Evolutionary conservation across 257 asterid species (phyloP), one percentile per base, ranked within the genome.

Genomic region (Apocynum venetum): DNA sequence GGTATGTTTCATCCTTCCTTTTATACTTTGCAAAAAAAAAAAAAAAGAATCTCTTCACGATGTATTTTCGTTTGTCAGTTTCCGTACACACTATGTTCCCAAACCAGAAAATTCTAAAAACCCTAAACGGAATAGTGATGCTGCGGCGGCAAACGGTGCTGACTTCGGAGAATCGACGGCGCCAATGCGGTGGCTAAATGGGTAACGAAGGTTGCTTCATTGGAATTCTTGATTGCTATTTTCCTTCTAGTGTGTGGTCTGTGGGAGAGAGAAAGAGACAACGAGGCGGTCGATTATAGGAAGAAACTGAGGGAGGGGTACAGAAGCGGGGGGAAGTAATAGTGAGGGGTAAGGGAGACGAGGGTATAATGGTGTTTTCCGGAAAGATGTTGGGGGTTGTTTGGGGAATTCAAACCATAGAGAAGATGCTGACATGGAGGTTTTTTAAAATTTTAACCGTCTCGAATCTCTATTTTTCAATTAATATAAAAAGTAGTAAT

Each of bases 211-310:
- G 49, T 73, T 56, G 73, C 61, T 78, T 61, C 83, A 79, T 81
- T 55, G 49, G 72, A 68, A 70, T 44, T 77, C 43, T 47, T 49
- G 19, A 31, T 47, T 49, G 35, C 36, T 44, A 31, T 73, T 6
- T 52, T 8, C 71, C n/a, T 71, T 70, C 4, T 40, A 35, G n/a
- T 35, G 49, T 46, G 78, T 44, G 52, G 47, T 78, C 51, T 17
- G 77, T 20, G 77, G 36, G 77, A 75, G 77, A 75, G 60, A 68
- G 61, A n/a, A 56, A 60, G 68, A 46, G 79, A 17, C 77, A 47
- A 14, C 25, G 78, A 72, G 73, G 79, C 81, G 82, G 84, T 78
- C 78, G 83, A 84, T 47, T 64, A 64, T 17, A 70, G 71, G 55
- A 57, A 66, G 48, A 25, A 63, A 35, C 13, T 14, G 64, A 48